Evolutionary conservation across 2,329 filamentous ascomycete genomes (phyloP).

Genomic region (Exophiala alcalophila): DNA sequence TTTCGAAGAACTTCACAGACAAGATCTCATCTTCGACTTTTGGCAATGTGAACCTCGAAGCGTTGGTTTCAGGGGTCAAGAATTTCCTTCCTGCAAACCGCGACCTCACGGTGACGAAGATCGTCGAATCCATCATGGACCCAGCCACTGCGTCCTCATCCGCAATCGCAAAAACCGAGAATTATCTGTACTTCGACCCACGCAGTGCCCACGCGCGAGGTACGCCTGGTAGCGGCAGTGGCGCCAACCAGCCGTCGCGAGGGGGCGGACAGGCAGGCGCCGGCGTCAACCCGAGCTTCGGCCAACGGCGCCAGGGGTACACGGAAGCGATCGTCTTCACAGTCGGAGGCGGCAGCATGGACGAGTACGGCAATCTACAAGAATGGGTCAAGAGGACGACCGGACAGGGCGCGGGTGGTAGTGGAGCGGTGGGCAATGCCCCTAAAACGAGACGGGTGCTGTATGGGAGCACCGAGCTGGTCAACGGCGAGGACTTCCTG

Average conservation of each 20-base stretch:
- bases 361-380: conserved; percentile 95
- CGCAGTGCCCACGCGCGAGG: conserved; percentile 88
- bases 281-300: conserved; percentile 70
- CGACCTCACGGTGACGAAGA: conserved; percentile 94
- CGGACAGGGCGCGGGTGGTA: conserved; percentile 52
- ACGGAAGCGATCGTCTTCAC: conserved; percentile 91
- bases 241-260: conserved; percentile 54
- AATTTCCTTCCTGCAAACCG: conserved; percentile 96
- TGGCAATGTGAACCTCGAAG: conserved; percentile 81
- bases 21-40: conserved; percentile 89
- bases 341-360: conserved; percentile 94
- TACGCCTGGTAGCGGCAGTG: conserved; percentile 69
- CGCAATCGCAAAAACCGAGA: conserved; percentile 92
- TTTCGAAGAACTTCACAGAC: conserved; percentile 88
- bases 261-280: conserved; percentile 40
- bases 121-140: conserved; percentile 97
- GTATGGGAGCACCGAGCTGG: conserved; percentile 83
- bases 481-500: conserved; percentile 62
- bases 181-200: conserved; percentile 96
- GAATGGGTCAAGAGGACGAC: conserved; percentile 85
- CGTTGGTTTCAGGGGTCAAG: conserved; percentile 91
- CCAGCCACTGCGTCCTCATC: conserved; percentile 83
- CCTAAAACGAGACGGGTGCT: conserved; percentile 75
- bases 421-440: conserved; percentile 41
- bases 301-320: conserved; percentile 84